Conservation (phyloP, 2,329 filamentous ascomycete species). For the Basipetospora chlamydospora region DNA sequence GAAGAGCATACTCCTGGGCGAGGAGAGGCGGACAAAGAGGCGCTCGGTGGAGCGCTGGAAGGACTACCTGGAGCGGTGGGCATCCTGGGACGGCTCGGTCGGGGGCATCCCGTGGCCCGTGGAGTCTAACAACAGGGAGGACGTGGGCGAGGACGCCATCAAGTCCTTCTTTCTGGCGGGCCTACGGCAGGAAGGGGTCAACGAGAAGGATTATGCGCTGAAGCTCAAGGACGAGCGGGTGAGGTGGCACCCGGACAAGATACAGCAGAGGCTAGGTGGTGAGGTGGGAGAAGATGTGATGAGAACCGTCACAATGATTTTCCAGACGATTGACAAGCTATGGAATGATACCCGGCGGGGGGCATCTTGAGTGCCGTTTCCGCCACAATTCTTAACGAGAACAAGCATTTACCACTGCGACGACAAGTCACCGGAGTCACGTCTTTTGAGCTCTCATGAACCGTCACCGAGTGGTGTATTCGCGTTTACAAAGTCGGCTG, state of each 20-base stretch:
- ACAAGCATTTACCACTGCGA: too few species aligned
- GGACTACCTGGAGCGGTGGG: constrained; percentile 52
- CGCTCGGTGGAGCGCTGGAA: constrained; percentile 48
- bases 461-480: too few species aligned
- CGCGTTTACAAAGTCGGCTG: too few species aligned
- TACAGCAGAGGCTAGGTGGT: constrained; percentile 74
- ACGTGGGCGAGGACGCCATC: constrained; percentile 45
- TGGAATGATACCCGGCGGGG: constrained; percentile 4
- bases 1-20: constrained; percentile 50
- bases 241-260: constrained; percentile 95
- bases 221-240: constrained; percentile 72
- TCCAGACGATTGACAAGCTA: constrained; percentile 64
- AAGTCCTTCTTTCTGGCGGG: constrained; percentile 51
- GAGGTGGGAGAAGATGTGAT: constrained; percentile 58
- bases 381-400: background rate
- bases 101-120: constrained; percentile 52
- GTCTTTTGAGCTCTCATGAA: too few species aligned
- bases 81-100: constrained; percentile 28
- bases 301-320: constrained; percentile 73
- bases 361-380: background rate
- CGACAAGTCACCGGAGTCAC: too few species aligned
- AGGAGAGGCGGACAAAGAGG: constrained; percentile 42
- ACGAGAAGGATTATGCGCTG: constrained; percentile 29
- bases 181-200: constrained; percentile 24
- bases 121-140: constrained; percentile 22